Conservation (phyloP, 108 stramenopile genomes). For the Schizochytrium sp. region DNA sequence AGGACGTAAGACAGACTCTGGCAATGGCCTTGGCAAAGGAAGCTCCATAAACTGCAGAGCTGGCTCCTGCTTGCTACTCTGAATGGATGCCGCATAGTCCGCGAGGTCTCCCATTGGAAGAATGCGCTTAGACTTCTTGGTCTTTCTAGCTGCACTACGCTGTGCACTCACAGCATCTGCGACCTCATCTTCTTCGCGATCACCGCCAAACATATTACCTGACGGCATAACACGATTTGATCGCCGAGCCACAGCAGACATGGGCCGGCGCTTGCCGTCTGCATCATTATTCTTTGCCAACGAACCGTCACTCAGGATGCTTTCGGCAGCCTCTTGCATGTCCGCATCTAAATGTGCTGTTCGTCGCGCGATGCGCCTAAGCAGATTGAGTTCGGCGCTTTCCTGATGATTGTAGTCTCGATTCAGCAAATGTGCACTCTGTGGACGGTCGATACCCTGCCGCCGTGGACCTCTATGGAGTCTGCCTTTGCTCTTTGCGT, state of each 20-base stretch:
- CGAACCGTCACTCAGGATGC: background rate
- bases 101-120: background rate
- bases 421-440: background rate
- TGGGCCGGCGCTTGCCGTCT: background rate
- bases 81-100: background rate
- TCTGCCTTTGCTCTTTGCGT: background rate
- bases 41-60: background rate
- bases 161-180: background rate
- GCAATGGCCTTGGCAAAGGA: background rate
- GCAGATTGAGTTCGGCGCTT: background rate
- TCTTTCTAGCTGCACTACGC: background rate
- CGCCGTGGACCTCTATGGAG: constrained; percentile 3
- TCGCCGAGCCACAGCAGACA: background rate
- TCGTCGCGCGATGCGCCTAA: background rate
- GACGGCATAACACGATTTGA: constrained; percentile 27
- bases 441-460: background rate
- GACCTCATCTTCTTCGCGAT: constrained; percentile 22
- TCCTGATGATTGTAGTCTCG: background rate
- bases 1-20: constrained; percentile 17
- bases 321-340: background rate
- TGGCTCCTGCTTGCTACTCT: background rate
- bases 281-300: background rate
- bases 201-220: constrained; percentile 15
- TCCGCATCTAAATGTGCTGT: background rate
- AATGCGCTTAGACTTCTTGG: background rate